phyloP scores from a whole-genome alignment of 768 basidiomycete species.

The Amanita polypyramis region DNA sequence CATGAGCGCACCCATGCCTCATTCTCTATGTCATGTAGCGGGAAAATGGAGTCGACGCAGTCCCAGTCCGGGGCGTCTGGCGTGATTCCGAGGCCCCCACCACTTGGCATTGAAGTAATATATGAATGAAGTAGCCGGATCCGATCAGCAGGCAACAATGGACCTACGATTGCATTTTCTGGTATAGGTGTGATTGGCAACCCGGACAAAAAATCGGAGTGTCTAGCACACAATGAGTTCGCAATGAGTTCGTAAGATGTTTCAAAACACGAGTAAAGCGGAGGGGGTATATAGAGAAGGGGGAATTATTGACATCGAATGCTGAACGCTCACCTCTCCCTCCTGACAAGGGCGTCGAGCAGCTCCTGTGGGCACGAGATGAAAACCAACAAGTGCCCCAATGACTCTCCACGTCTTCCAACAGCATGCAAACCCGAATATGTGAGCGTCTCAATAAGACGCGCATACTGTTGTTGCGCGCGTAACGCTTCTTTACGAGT shows the following conservation, averaged over 20 bases:
- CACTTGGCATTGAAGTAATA: conserved; percentile 57
- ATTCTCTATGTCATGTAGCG: conserved; percentile 76
- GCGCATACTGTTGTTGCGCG: conserved; percentile 59
- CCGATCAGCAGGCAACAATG: conserved; percentile 64
- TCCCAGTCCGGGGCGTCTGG: conserved; percentile 67
- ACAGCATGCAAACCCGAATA: conserved; percentile 59
- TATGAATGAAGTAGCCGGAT: conserved; percentile 68
- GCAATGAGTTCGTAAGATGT: neutral
- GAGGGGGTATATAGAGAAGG: too few species aligned
- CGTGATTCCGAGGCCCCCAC: conserved; percentile 79
- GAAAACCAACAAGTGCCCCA: conserved; percentile 70
- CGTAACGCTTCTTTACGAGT: conserved; percentile 50
- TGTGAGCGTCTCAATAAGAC: conserved; percentile 50
- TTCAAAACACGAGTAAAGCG: too few species aligned
- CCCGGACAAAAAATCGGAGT: conserved; percentile 69
- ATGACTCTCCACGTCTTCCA: conserved; percentile 64
- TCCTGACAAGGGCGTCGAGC: conserved; percentile 53
- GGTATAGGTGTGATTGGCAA: conserved; percentile 47
- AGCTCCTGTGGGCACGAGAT: conserved; percentile 57
- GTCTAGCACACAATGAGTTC: conserved; percentile 25
- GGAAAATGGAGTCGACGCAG: conserved; percentile 71
- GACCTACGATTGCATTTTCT: conserved; percentile 30
- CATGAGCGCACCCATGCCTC: conserved; percentile 69
- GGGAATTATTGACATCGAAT: neutral
- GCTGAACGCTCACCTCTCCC: conserved; percentile 54